Evolutionary conservation across 148 eudicot species (phyloP).

Genomic region (Limonium bicolor): DNA sequence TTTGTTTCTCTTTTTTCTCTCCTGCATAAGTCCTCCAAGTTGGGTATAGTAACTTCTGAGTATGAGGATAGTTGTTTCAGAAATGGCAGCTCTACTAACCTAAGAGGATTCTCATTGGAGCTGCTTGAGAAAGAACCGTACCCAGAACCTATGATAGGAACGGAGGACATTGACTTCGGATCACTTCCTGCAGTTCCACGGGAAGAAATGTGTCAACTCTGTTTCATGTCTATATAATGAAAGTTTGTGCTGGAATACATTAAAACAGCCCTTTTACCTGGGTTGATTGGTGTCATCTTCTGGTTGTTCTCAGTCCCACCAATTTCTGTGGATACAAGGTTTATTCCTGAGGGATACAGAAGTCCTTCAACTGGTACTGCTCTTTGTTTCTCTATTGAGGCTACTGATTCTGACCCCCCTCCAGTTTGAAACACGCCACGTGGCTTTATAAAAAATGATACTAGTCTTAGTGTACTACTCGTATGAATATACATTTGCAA

Average conservation of each 20-base stretch:
- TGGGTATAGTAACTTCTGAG: too few species aligned
- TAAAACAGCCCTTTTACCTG: background rate
- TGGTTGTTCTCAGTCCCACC: conserved; percentile 1
- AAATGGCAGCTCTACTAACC: conserved; percentile 62
- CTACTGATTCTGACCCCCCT: conserved; percentile 1
- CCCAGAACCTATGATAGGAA: conserved; percentile 52
- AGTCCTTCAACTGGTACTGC: background rate
- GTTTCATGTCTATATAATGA: too few species aligned
- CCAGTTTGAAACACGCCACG: conserved; percentile 3
- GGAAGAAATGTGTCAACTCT: background rate
- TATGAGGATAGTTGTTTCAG: too few species aligned
- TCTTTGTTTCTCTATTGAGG: background rate
- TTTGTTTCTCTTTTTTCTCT: too few species aligned
- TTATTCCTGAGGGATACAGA: background rate
- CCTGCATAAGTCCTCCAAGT: too few species aligned
- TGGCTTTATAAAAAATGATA: background rate
- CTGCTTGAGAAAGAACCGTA: conserved; percentile 23
- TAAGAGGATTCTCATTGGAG: conserved; percentile 42
- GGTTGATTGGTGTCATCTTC: background rate
- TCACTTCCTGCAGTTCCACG: conserved; percentile 28
- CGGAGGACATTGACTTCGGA: conserved; percentile 22
- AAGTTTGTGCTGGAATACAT: too few species aligned
- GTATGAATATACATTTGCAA: background rate
- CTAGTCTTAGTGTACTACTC: background rate
- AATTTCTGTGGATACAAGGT: too few species aligned